Percentiles rank a stretch among this genome's conserved stretches.
Conservation (phyloP, 2,329 filamentous ascomycete species). For the Fusarium humuli region DNA sequence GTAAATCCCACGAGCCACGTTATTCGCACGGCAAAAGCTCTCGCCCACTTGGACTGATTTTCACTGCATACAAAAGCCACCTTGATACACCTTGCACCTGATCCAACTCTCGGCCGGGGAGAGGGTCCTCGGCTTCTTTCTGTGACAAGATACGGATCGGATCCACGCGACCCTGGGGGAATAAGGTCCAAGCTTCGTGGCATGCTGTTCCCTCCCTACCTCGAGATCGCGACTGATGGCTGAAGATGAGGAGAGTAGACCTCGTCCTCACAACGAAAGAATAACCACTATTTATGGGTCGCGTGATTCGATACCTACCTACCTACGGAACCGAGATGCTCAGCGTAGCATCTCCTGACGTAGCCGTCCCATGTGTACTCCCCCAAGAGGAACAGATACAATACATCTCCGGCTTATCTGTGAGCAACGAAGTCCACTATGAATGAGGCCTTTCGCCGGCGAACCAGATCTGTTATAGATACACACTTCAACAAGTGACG, state of each 20-base stretch:
- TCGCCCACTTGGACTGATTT: slow-evolving; percentile 6
- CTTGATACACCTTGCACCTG: slow-evolving; percentile 28
- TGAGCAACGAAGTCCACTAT: neutral
- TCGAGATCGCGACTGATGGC: neutral
- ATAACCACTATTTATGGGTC: slow-evolving; percentile 2
- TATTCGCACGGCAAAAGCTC: slow-evolving; percentile 34
- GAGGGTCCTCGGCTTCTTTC: slow-evolving; percentile 34
- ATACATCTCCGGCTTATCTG: neutral
- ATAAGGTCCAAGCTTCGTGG: slow-evolving; percentile 9
- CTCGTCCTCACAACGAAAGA: slow-evolving; percentile 7
- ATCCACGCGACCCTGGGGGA: slow-evolving; percentile 22
- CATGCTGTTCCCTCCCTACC: neutral
- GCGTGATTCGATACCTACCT: slow-evolving; percentile 19
- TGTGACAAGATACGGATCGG: slow-evolving; percentile 15
- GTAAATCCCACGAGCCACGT: slow-evolving; percentile 4
- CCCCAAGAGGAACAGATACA: neutral
- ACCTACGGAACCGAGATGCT: slow-evolving; percentile 26
- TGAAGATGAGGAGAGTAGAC: slow-evolving; percentile 1
- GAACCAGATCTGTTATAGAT: slow-evolving; percentile 1
- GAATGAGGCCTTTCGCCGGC: neutral
- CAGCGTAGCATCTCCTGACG: slow-evolving; percentile 22
- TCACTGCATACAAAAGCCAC: slow-evolving; percentile 6
- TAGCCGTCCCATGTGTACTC: neutral
- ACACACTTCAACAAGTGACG: slow-evolving; percentile 1
- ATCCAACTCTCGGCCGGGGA: slow-evolving; percentile 36